Base-by-base conservation (phyloP, 768 basidiomycete species). In the Xerocomellus chrysenteron region DNA sequence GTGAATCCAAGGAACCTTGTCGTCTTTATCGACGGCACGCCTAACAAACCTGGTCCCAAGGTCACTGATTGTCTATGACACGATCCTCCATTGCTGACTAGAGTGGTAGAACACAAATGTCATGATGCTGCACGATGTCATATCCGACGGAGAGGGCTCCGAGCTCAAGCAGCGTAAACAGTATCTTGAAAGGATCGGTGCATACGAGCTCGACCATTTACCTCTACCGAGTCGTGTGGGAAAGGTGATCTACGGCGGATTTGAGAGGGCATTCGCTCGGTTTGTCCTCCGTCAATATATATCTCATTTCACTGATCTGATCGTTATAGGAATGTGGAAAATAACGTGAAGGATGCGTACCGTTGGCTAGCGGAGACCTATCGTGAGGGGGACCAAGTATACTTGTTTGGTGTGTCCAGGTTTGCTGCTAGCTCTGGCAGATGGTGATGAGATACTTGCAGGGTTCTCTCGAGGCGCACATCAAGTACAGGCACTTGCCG, bases 171-270 rank as follows among this genome's bases (percentile, higher is more conserved):
- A 74, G 45, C 54, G 58, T 28, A 68, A 60, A 12, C 63, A 62
- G 46, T 75, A 75, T 47, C 63, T 65, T 16, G 62, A 66, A 21
- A 73, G 74, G 4, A 67, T 75, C 19, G 74, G 73, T 16, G 69
- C 68, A 1, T 65, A 66, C n/a, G 21, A 54, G 1, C 4, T 5
- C 6, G 28, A 33, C 11, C 0, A 35, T 6, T 7, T 33, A 28
- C 1, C 42, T 32, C 36, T 17, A 9, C 19, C 32, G 0, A 1
- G 12, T 24, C 40, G 21, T 10, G 12, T n/a, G 30, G 8, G 10
- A 4, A 56, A 33, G 30, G 7, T 3, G 26, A 21, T 51, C 26
- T 50, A 42, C 35, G 36, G 42, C 10, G 3, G 0, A 11, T 13
- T 47, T 21, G 21, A 21, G 21, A 21, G 2, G 21, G 21, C 21